These are phyloP conservation scores for Phytophthora macrochlamydospora DNA, from an alignment of 352 stramenopile genomes.

Conservation along the genomic window DNA sequence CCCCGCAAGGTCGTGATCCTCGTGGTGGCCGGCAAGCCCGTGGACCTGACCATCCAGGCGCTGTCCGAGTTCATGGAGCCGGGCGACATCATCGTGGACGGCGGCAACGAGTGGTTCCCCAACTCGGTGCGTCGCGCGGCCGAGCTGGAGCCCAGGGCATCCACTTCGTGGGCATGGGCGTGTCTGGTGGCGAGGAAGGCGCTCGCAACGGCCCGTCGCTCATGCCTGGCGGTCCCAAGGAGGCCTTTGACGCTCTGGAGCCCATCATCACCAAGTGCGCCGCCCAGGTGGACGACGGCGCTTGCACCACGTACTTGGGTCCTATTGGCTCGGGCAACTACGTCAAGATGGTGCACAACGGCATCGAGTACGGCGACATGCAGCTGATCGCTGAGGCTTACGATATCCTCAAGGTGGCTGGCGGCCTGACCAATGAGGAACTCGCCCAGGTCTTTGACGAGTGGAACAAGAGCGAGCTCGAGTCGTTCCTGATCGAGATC, in stretches of 20 bases:
- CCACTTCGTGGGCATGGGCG: constrained; percentile 98
- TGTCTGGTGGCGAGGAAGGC: constrained; percentile 98
- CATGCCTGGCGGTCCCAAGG: constrained; percentile 97
- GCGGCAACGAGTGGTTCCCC: constrained; percentile 99
- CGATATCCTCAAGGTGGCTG: constrained; percentile 95
- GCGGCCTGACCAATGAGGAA: constrained; percentile 91
- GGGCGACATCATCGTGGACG: constrained; percentile 98
- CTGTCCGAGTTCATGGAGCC: constrained; percentile 90
- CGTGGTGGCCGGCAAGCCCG: constrained; percentile 97
- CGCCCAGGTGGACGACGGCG: constrained; percentile 93
- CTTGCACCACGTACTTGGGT: constrained; percentile 98
- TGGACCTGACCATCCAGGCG: constrained; percentile 91
- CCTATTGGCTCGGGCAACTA: constrained; percentile 98
- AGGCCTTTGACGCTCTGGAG: constrained; percentile 96
- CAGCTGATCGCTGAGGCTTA: constrained; percentile 99
- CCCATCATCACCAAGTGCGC: constrained; percentile 98
- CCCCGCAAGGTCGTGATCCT: constrained; percentile 99
- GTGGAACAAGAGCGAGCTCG: constrained; percentile 97
- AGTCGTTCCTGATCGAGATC: constrained; percentile 99
- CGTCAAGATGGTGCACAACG: constrained; percentile 99
- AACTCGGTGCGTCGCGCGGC: constrained; percentile 95
- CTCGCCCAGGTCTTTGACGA: constrained; percentile 94
- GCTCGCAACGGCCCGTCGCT: constrained; percentile 97
- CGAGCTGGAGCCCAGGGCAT: constrained; percentile 95
- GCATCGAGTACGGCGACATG: constrained; percentile 99